phyloP scores from a whole-genome alignment of 768 basidiomycete genomes.

The Lactarius deliciosus region DNA sequence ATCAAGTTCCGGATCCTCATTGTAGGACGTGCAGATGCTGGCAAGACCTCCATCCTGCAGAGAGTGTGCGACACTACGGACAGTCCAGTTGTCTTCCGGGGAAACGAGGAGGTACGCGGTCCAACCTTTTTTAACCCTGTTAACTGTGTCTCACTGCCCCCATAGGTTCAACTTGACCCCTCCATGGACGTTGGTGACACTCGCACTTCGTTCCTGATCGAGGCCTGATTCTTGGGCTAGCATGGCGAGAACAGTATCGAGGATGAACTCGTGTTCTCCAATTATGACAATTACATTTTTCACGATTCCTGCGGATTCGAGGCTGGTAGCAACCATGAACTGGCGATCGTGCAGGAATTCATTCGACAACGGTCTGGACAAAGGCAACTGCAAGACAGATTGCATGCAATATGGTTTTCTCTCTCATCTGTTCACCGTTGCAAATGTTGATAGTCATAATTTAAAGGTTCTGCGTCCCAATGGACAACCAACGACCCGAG shows the following conservation, averaged over 20 bases:
- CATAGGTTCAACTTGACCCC: not conserved
- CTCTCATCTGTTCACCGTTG: not conserved
- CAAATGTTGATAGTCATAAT: not conserved
- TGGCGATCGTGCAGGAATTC: not conserved
- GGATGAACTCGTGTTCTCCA: not conserved
- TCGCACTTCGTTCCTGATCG: not conserved
- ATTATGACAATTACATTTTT: not conserved
- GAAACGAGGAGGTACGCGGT: no score
- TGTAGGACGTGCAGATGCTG: not conserved
- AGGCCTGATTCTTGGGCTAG: not conserved
- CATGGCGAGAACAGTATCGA: not conserved
- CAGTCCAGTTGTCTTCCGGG: not conserved
- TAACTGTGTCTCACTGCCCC: not conserved
- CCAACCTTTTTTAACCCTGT: not conserved
- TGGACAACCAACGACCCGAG: slow-evolving; percentile 1
- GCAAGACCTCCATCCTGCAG: not conserved
- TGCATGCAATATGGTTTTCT: not conserved
- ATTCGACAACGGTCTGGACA: not conserved
- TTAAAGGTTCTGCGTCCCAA: not conserved
- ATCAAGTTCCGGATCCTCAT: no score
- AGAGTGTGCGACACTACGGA: not conserved
- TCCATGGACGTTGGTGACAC: not conserved
- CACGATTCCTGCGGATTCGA: not conserved
- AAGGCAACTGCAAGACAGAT: not conserved
- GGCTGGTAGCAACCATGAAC: not conserved